A percentile compares a stretch with the other conserved stretches of the same genome.
These are phyloP conservation scores for Triglochin maritima DNA, from an alignment of 106 monocot genomes.

Conservation along the genomic window DNA sequence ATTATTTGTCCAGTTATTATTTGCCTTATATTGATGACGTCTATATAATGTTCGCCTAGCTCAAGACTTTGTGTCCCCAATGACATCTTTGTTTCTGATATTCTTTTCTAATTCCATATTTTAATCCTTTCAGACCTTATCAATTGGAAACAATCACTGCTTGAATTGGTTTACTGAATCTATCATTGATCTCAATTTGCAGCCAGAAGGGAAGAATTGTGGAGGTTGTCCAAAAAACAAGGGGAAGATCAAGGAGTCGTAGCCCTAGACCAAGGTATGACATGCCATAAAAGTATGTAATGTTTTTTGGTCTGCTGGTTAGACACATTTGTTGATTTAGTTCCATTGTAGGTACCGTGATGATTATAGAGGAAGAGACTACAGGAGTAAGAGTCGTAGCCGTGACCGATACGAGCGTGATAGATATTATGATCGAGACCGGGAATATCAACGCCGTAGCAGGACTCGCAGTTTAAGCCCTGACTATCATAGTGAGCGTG, in stretches of 20 bases:
- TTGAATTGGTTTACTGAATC: too few species aligned
- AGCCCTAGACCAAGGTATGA: slow-evolving; percentile 56
- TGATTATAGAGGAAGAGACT: slow-evolving; percentile 41
- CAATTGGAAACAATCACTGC: too few species aligned
- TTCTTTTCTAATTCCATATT: too few species aligned
- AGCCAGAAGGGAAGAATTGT: slow-evolving; percentile 64
- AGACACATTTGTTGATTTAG: background rate
- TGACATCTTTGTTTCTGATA: too few species aligned
- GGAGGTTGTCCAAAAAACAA: slow-evolving; percentile 34
- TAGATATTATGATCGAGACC: slow-evolving; percentile 33
- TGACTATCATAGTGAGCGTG: slow-evolving; percentile 35
- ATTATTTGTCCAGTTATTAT: too few species aligned
- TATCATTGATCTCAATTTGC: background rate
- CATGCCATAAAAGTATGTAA: background rate
- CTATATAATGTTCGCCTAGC: too few species aligned
- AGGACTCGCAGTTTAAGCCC: slow-evolving; percentile 52
- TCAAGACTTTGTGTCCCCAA: too few species aligned
- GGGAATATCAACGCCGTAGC: slow-evolving; percentile 39
- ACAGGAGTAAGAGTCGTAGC: slow-evolving; percentile 46
- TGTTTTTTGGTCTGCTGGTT: background rate
- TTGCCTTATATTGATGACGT: too few species aligned
- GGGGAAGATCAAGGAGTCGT: slow-evolving; percentile 56
- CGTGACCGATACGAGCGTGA: slow-evolving; percentile 38
- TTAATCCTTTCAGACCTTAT: too few species aligned
- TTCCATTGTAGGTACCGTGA: slow-evolving; percentile 26